phyloP scores from a whole-genome alignment of 345 rosid genomes.

The Lepidium didymum region DNA sequence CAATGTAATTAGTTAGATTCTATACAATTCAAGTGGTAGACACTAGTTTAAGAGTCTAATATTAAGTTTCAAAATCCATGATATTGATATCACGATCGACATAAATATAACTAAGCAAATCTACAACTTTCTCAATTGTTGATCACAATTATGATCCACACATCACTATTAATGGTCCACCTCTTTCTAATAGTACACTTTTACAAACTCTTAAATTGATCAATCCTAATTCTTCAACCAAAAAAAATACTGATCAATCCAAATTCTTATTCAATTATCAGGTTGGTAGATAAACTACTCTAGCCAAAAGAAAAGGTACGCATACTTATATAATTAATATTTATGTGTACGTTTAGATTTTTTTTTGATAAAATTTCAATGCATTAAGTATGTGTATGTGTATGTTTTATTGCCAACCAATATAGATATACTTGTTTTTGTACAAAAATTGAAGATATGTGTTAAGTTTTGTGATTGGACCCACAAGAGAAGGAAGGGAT shows the following conservation, averaged over 20 bases:
- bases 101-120: background rate
- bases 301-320: background rate
- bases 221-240: no score
- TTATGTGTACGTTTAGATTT: no score
- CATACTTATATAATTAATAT: background rate
- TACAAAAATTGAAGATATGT: background rate
- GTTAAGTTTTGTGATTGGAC: constrained; percentile 12
- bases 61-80: background rate
- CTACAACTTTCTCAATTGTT: background rate
- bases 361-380: no score
- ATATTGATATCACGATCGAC: background rate
- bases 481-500: constrained; percentile 17
- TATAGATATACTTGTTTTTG: background rate
- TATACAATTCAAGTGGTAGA: background rate
- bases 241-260: no score
- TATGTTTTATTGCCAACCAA: background rate
- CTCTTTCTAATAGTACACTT: background rate
- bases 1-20: background rate
- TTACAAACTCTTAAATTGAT: no score
- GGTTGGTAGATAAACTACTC: background rate
- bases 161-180: background rate
- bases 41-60: background rate
- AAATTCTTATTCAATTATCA: no score
- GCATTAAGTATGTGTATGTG: background rate
- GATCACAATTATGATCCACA: background rate